Base-by-base conservation (phyloP, 768 basidiomycete genomes). In the Mycena sanguinolenta region DNA sequence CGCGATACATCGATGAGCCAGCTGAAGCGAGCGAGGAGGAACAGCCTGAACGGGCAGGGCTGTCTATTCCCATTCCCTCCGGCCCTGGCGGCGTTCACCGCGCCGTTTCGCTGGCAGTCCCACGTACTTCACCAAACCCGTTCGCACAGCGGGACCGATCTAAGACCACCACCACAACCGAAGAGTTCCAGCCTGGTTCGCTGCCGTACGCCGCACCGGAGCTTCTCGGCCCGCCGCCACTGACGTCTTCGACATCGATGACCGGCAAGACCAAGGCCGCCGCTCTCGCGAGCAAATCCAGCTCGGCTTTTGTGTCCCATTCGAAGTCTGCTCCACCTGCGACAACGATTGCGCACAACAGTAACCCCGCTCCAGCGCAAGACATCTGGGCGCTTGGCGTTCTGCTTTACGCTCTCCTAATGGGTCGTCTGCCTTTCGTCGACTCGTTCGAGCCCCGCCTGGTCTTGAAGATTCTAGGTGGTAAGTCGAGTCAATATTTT, bases 371-470 rank as follows among this genome's bases (percentile, higher is more conserved):
- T 89, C 92, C 96, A 2, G 90, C 94, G 0, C 95, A 96, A 77
- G 98, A 99, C 73, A 91, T 99, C 32, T 99, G 98, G 98, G 96
- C 98, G 0, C 82, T 98, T 3, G 98, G 98, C 0, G 91, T 96
- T 63, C 87, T 98, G 71, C 89, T 99, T 2, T 95, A 96, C 77
- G 90, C 92, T 10, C 84, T 99, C 1, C 86, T 99, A 23, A 91
- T 91, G 0, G 96, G 96, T 3, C 84, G 85, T n/a, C 83, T 99
- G 9, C 98, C 98, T 0, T 98, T 98, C 78, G 82, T 78, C 38
- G 97, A 99, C 79, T 83, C 92, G 0, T 99, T 94, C 75, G 97
- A 99, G 79, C 96, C 96, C 1, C 84, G 97, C 38, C 80, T 99
- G 66, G 92, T 95, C 60, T 92, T 95, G 88, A 97, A 97, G 81